Evolutionary conservation across 164 flowering plant genomes (phyloP), one percentile per base, ranked within the genome.

Genomic region (Magnolia kwangsiensis): DNA sequence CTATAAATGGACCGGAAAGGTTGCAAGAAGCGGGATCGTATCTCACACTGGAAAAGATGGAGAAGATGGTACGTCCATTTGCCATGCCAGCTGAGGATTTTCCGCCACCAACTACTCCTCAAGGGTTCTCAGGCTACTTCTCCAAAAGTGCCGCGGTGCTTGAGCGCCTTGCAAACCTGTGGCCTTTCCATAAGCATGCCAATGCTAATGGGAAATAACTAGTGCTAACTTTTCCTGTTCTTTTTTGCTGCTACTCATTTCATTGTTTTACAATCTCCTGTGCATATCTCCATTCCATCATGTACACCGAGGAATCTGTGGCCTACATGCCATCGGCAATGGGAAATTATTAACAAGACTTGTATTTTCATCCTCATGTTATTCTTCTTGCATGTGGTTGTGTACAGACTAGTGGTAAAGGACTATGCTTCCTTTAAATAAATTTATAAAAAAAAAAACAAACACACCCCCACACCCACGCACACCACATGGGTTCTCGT

Each of bases 41-140:
- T 82, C 89, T 92, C 51, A 92, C 99, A 11, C 78, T 94, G 59
- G 97, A 91, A 68, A 91, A 80, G 83, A 87, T 92, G 95, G 99
- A 96, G 76, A 86, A 72, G 74, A 94, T 96, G 99, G 19, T 94
- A 51, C 91, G 91, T 37, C 92, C 91, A 68, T 94, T 96, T 79
- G 99, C 99, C 5, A 96, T 96, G 99, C 99, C 99, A 58, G 96
- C 99, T 1, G 99, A 94, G 78, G 99, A 96, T 74, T 96, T 96
- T 59, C 98, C 99, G 50, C 98, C 99, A 19, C 83, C 85, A 18
- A 14, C 82, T 27, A 86, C 87, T 8, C 99, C 99, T 1, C 91
- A 89, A 14, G 98, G 97, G 69, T 96, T 96, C 87, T 82, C 99
- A 1, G 98, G 99, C 71, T 94, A 96, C 80, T 96, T 96, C 87